Base-by-base conservation (phyloP, 352 stramenopile genomes). In the Phytophthora colocasiae region DNA sequence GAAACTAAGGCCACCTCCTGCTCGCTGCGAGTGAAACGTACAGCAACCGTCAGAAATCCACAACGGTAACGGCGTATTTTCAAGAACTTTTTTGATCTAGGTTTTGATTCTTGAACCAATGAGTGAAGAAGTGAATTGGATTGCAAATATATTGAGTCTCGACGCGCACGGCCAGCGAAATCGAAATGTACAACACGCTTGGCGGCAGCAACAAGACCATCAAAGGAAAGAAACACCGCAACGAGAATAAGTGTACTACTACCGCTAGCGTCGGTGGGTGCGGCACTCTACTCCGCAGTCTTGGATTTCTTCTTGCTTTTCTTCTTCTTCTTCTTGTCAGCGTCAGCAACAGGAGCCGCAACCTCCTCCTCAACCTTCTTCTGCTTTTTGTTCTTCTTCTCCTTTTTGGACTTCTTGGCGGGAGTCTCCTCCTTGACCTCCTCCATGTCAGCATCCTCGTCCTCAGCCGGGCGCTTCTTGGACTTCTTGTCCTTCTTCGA, bases 371-470 rank as follows among this genome's bases (percentile, higher is more conserved):
- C 72, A 51, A 65, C 71, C 70, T 75, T 76, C 39, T 69, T 80
- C 29, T 71, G 48, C 74, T 91, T 85, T 69, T 87, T 87, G 41
- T 75, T 34, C 61, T 89, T 87, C 72, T 93, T 90, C 51, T 72
- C 71, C 61, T 93, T 92, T 77, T 96, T 96, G 32, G 78, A 80
- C 71, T 93, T 94, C 71, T 95, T 94, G n/a, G 64, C 69, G 43
- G 87, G 78, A 46, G 78, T 61, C 71, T 92, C 90, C 43, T 79
- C 75, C 49, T 80, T 66, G 40, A 83, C 83, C 46, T 89, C 82
- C 49, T 90, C 87, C 60, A 69, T 77, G 11, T 83, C 73, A 17
- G 10, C 66, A 36, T 92, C 79, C 19, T 83, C 80, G 17, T 91
- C 84, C 64, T 85, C 85, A 11, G 60, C 83, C 15, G 86, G 76